Percentiles rank a stretch among this genome's conserved stretches.
Conservation (phyloP, 805 yeast genomes). For the Metschnikowia colocasiae region DNA sequence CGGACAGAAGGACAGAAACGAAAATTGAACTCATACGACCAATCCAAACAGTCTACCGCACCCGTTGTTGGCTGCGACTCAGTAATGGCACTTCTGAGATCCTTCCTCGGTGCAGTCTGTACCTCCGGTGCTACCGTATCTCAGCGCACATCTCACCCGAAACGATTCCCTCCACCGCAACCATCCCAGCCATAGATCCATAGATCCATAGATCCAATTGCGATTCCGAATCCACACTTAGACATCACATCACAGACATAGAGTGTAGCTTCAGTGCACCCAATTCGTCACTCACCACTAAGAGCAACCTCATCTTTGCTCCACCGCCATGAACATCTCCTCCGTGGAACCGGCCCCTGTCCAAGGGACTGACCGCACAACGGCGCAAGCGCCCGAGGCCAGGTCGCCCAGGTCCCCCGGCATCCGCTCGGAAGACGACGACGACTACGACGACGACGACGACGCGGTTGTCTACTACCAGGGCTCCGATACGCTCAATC, state of each 20-base stretch:
- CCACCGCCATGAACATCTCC: slow-evolving; percentile 1
- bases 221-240: no score
- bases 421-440: slow-evolving; percentile 2
- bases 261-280: no score
- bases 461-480: not conserved
- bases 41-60: no score
- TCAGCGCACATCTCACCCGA: not conserved
- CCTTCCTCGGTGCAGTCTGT: not conserved
- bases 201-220: no score
- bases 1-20: no score
- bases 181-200: no score
- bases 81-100: no score
- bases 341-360: slow-evolving; percentile 4
- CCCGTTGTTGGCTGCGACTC: not conserved
- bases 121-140: not conserved
- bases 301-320: not conserved
- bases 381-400: not conserved
- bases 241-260: no score
- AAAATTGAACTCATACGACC: no score
- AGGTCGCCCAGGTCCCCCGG: not conserved
- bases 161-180: not conserved
- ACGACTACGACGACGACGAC: slow-evolving; percentile 2
- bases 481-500: not conserved
- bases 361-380: not conserved
- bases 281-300: no score